A percentile compares a stretch with the other conserved stretches of the same genome.
Evolutionary conservation across 148 eudicot species (phyloP).

Genomic region (Polygonum aviculare): DNA sequence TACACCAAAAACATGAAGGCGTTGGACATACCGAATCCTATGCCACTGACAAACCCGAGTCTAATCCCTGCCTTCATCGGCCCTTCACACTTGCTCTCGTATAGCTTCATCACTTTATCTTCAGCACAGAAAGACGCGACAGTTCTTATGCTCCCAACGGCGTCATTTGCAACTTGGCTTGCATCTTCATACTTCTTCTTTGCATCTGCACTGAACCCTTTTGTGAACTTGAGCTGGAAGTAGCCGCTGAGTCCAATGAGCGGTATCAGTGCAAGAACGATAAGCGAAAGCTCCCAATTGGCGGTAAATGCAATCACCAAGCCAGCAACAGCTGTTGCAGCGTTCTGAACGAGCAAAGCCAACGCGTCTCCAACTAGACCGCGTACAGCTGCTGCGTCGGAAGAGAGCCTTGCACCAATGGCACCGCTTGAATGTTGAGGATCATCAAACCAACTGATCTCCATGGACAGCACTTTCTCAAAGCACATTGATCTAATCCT

Average conservation of each 20-base stretch:
- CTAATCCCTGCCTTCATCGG: conserved; percentile 41
- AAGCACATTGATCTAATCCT: conserved; percentile 50
- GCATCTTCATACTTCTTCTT: conserved; percentile 67
- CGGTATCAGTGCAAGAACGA: conserved; percentile 58
- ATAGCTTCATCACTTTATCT: conserved; percentile 50
- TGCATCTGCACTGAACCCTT: conserved; percentile 77
- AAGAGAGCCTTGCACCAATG: conserved; percentile 63
- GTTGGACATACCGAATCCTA: conserved; percentile 38
- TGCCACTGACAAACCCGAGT: conserved; percentile 49
- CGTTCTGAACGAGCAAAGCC: conserved; percentile 56
- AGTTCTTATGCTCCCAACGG: conserved; percentile 70
- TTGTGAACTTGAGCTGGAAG: conserved; percentile 46
- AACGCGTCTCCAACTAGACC: conserved; percentile 75
- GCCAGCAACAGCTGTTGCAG: conserved; percentile 44
- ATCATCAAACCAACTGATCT: conserved; percentile 73
- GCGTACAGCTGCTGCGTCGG: conserved; percentile 66
- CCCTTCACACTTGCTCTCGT: conserved; percentile 42
- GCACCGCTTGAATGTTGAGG: conserved; percentile 61
- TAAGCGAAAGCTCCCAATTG: conserved; percentile 64
- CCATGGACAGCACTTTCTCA: conserved; percentile 57
- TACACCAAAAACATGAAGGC: conserved; percentile 33
- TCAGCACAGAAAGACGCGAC: conserved; percentile 68
- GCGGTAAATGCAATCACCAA: conserved; percentile 58
- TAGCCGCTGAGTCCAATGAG: conserved; percentile 51
- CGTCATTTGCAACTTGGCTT: conserved; percentile 78